Conservation (phyloP, 2,329 filamentous ascomycete genomes). For the Fusarium sp. region DNA sequence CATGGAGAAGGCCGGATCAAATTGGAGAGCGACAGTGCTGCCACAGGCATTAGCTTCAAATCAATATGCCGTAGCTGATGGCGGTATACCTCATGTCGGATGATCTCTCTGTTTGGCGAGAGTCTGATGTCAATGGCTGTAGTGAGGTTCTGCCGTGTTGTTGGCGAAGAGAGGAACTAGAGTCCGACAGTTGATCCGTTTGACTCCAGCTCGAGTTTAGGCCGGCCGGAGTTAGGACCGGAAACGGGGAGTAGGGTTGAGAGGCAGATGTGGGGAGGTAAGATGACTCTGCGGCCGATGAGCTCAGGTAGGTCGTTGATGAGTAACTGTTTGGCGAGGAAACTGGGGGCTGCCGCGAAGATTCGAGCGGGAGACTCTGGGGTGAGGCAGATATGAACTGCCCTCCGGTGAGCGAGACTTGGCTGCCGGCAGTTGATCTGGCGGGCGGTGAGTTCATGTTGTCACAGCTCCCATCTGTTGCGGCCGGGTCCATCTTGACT, state of each 20-base stretch:
- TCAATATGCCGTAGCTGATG: not conserved
- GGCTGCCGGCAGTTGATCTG: constrained; percentile 43
- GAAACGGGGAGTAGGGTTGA: constrained; percentile 44
- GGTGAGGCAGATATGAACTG: constrained; percentile 42
- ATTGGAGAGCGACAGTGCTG: constrained; percentile 64
- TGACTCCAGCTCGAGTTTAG: constrained; percentile 43
- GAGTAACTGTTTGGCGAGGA: constrained; percentile 43
- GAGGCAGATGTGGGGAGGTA: constrained; percentile 42
- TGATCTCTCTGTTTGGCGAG: constrained; percentile 28
- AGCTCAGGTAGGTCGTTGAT: constrained; percentile 39
- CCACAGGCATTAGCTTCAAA: constrained; percentile 24
- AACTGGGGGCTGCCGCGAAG: constrained; percentile 36
- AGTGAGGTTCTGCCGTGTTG: constrained; percentile 20
- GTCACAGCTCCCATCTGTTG: constrained; percentile 44
- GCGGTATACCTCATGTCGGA: constrained; percentile 42
- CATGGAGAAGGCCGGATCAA: constrained; percentile 65
- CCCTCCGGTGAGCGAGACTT: constrained; percentile 35
- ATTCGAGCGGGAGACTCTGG: constrained; percentile 36
- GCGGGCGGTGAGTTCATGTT: constrained; percentile 44
- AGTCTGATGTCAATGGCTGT: constrained; percentile 27
- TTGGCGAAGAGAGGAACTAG: constrained; percentile 33
- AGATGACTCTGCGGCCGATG: constrained; percentile 39
- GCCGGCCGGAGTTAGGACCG: constrained; percentile 35
- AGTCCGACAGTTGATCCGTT: constrained; percentile 32
- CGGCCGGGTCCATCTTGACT: constrained; percentile 46